phyloP scores from a whole-genome alignment of 2,329 filamentous ascomycete genomes.

The Paramyrothecium sp. region DNA sequence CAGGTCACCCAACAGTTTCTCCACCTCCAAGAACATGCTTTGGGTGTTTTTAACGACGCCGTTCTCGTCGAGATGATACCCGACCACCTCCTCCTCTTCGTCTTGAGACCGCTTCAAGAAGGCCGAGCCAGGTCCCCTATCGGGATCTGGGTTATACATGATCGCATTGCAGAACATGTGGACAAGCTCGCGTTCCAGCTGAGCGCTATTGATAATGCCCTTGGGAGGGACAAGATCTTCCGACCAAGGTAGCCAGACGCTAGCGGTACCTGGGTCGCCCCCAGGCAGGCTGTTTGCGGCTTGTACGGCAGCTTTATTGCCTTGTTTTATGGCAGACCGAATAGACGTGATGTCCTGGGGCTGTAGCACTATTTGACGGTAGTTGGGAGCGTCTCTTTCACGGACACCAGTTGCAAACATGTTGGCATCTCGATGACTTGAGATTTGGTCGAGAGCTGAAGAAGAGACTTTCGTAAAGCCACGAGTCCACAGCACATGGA shows the following conservation, averaged over 20 bases:
- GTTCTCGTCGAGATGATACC: slow-evolving; percentile 74
- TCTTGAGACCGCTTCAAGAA: slow-evolving; percentile 50
- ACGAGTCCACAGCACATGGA: slow-evolving; percentile 72
- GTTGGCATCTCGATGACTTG: slow-evolving; percentile 73
- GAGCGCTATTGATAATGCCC: slow-evolving; percentile 88
- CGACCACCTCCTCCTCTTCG: slow-evolving; percentile 46
- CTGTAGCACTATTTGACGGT: slow-evolving; percentile 69
- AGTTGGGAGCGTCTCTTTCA: slow-evolving; percentile 73
- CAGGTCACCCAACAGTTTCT: slow-evolving; percentile 74
- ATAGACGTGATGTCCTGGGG: slow-evolving; percentile 79
- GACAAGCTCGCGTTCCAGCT: slow-evolving; percentile 89
- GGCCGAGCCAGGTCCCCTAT: slow-evolving; percentile 64
- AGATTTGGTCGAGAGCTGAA: slow-evolving; percentile 73
- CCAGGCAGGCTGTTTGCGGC: slow-evolving; percentile 61
- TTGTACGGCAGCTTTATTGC: slow-evolving; percentile 63
- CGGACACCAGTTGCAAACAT: slow-evolving; percentile 77
- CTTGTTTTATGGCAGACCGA: slow-evolving; percentile 71
- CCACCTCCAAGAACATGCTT: slow-evolving; percentile 87
- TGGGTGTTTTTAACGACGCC: slow-evolving; percentile 84
- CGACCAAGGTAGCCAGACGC: slow-evolving; percentile 65
- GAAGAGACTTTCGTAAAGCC: slow-evolving; percentile 72
- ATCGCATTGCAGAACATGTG: slow-evolving; percentile 98
- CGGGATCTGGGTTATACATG: slow-evolving; percentile 92
- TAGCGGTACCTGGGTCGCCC: slow-evolving; percentile 54
- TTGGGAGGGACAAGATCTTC: slow-evolving; percentile 81